These are phyloP conservation scores for Suhomyces atakaporum DNA, from an alignment of 1,139 yeast species.

Conservation along the genomic window DNA sequence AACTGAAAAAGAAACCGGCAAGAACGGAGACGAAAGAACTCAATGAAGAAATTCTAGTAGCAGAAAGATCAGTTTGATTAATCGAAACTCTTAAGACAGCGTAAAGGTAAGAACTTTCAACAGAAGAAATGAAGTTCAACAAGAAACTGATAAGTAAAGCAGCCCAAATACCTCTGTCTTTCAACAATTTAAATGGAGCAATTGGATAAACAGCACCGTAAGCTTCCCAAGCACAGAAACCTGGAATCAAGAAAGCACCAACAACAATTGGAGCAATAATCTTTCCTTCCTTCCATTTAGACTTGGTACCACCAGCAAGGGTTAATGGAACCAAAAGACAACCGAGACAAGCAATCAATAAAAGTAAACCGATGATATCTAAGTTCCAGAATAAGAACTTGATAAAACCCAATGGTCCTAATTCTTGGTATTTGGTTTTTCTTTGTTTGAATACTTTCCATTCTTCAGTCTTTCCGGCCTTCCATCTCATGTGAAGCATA, in stretches of 20 bases:
- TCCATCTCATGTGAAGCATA: constrained; percentile 35
- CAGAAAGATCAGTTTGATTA: constrained; percentile 32
- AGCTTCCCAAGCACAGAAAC: constrained; percentile 35
- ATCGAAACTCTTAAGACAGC: constrained; percentile 39
- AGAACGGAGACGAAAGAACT: constrained; percentile 37
- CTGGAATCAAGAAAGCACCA: constrained; percentile 39
- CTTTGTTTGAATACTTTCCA: constrained; percentile 30
- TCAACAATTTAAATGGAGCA: constrained; percentile 33
- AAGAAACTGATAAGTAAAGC: constrained; percentile 31
- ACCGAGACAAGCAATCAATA: constrained; percentile 34
- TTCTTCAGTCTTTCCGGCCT: constrained; percentile 37
- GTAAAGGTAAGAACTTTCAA: constrained; percentile 36
- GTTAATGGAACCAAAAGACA: constrained; percentile 43
- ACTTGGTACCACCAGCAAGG: constrained; percentile 36
- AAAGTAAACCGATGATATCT: constrained; percentile 36
- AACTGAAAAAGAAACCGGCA: constrained; percentile 36
- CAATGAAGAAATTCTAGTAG: constrained; percentile 37
- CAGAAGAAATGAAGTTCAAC: constrained; percentile 32
- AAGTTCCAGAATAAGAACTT: constrained; percentile 36
- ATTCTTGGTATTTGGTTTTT: constrained; percentile 26
- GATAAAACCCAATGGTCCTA: constrained; percentile 25
- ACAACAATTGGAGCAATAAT: constrained; percentile 40
- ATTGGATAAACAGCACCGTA: constrained; percentile 34
- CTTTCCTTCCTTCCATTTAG: constrained; percentile 32
- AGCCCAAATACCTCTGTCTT: constrained; percentile 41